Base-by-base conservation (phyloP, 257 asterid genomes). In the Anisodus acutangulus region DNA sequence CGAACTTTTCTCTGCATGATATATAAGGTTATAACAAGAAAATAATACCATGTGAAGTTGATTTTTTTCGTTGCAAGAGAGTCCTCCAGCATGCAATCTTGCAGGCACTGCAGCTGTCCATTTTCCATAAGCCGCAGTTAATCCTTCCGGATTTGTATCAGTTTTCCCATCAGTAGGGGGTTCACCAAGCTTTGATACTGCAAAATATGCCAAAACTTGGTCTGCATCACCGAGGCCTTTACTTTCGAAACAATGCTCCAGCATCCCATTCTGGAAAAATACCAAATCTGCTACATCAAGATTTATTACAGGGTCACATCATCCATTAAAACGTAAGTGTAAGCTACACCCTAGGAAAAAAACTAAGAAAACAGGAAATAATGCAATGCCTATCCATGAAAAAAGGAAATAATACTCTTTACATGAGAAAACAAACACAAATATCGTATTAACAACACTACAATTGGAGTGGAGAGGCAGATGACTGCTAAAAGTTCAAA, bases 231-330 rank as follows among this genome's bases (percentile, higher is more conserved):
- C 94, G 0, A 93, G 95, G 62, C 96, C 97, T 89, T 93, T 95
- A 85, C 93, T 93, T 80, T 90, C 79, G 81, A 95, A 95, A 98
- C 99, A 97, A 8, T 98, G 98, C 89, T 97, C 99, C 93, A 97
- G 89, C 99, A 97, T 95, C 86, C 99, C 99, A 63, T 97, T 97
- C 98, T 97, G 99, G 98, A 97, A 97, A 93, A 96, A 97, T 82
- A 97, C 98, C 96, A 97, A 92, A 87, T 95, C 98, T 97, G 99
- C 98, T 87, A 91, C 91, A 88, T 89, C 86, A 93, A 91, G 87
- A 87, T 91, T 83, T 89, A 90, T 88, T 51, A 80, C 80, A 82
- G 54, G 57, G 37, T 45, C 59, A 71, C 51, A 74, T 22, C 12
- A 37, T 72, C 67, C 22, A 81, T 63, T 63, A 15, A 81, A 53